Conservation (phyloP, 495 filamentous ascomycete species). For the Haplographium delicatum region DNA sequence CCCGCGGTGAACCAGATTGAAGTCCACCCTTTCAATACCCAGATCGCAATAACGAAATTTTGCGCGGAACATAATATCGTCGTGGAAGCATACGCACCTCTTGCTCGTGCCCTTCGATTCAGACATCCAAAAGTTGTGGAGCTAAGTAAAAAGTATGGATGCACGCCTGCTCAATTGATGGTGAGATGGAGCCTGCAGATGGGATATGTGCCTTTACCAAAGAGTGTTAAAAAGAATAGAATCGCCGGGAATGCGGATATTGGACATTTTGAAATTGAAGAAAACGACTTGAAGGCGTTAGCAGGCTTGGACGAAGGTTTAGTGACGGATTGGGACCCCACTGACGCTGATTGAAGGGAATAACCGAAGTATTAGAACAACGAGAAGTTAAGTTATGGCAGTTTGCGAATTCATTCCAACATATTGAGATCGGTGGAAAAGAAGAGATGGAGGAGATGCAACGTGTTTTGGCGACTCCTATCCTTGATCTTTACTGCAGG, state of each 20-base stretch:
- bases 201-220: constrained; percentile 69
- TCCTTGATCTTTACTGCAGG: no score
- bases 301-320: constrained; percentile 50
- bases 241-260: constrained; percentile 71
- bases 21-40: constrained; percentile 79
- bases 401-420: no score
- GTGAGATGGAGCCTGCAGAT: constrained; percentile 85
- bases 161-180: constrained; percentile 72
- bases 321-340: constrained; percentile 77
- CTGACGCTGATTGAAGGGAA: constrained; percentile 28
- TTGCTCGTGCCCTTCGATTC: constrained; percentile 62
- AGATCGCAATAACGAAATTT: constrained; percentile 72
- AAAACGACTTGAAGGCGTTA: constrained; percentile 51
- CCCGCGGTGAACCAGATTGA: constrained; percentile 76
- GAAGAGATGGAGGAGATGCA: no score
- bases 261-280: constrained; percentile 70
- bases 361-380: no score
- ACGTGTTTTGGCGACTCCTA: no score
- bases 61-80: constrained; percentile 59
- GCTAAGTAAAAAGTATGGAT: constrained; percentile 63
- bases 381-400: no score
- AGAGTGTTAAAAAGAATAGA: constrained; percentile 60
- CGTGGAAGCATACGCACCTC: constrained; percentile 75
- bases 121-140: constrained; percentile 57
- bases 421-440: no score